Evolutionary conservation across 78 protist genomes (phyloP).

Genomic region (Chrysochromulina parva): DNA sequence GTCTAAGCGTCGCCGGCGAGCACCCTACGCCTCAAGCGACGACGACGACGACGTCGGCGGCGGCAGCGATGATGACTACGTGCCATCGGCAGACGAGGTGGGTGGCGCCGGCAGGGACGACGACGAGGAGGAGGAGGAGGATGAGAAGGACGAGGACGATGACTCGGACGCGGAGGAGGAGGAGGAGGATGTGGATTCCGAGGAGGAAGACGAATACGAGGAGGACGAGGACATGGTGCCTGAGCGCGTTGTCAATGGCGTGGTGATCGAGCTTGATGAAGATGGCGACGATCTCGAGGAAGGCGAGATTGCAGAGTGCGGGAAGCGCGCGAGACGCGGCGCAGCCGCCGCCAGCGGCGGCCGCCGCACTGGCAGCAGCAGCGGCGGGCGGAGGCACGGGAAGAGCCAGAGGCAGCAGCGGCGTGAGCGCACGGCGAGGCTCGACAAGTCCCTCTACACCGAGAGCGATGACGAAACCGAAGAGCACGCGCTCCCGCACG

Average conservation of each 20-base stretch:
- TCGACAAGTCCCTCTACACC: no score
- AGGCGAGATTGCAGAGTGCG: no score
- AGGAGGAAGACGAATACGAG: not conserved
- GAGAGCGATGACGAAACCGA: not conserved
- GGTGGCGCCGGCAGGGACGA: no score
- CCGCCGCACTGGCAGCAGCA: not conserved
- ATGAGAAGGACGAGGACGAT: not conserved
- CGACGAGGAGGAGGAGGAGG: not conserved
- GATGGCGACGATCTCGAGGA: not conserved
- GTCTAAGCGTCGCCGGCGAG: not conserved
- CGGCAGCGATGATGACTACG: not conserved
- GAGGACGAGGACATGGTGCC: not conserved
- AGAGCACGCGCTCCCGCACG: no score
- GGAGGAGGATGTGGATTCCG: not conserved
- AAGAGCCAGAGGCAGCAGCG: no score
- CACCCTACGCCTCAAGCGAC: not conserved
- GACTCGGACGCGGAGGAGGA: not conserved
- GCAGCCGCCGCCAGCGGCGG: not conserved
- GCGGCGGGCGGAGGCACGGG: not conserved
- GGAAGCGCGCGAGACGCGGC: not conserved
- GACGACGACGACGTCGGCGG: not conserved
- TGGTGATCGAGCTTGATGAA: not conserved
- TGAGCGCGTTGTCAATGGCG: not conserved
- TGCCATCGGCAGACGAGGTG: no score
- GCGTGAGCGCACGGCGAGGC: not conserved